These are phyloP conservation scores for Hamigera avellanea DNA, from an alignment of 495 filamentous ascomycete species.

Conservation along the genomic window DNA sequence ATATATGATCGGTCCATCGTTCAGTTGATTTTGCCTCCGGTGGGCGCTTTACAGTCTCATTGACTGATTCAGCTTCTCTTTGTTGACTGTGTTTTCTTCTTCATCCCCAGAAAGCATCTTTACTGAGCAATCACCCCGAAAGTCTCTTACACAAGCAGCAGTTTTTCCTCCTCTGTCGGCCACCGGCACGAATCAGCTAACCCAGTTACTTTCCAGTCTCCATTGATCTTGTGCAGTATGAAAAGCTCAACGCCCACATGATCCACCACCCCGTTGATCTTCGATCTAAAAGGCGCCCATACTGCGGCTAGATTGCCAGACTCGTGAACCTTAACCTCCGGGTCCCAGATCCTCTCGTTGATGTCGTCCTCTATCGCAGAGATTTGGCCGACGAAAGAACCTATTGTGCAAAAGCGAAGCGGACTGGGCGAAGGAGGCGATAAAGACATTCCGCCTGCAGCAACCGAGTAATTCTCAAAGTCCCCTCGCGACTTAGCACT, in stretches of 20 bases:
- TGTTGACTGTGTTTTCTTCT: not conserved
- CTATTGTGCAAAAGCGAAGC: constrained; percentile 30
- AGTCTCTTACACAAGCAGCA: constrained; percentile 12
- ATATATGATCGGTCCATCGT: too few relatives aligned
- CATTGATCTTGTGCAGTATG: constrained; percentile 25
- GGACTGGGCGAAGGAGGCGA: constrained; percentile 18
- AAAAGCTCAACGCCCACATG: constrained; percentile 32
- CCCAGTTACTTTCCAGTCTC: constrained; percentile 29
- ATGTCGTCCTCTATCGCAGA: constrained; percentile 19
- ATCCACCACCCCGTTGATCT: constrained; percentile 27
- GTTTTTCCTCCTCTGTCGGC: constrained; percentile 23
- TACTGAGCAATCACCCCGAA: not conserved
- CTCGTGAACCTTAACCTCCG: constrained; percentile 23
- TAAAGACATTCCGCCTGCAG: constrained; percentile 28
- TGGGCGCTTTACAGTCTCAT: too few relatives aligned
- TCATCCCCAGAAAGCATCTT: not conserved
- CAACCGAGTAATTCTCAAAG: constrained; percentile 27
- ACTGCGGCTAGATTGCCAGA: constrained; percentile 22
- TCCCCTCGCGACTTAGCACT: constrained; percentile 19
- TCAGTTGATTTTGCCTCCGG: too few relatives aligned
- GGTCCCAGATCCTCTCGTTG: constrained; percentile 28
- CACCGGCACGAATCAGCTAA: constrained; percentile 28
- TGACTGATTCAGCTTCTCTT: too few relatives aligned
- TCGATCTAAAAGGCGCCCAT: constrained; percentile 30
- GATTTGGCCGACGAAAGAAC: constrained; percentile 26